Evolutionary conservation across 2,329 filamentous ascomycete species (phyloP).

Genomic region (Fusarium udum): DNA sequence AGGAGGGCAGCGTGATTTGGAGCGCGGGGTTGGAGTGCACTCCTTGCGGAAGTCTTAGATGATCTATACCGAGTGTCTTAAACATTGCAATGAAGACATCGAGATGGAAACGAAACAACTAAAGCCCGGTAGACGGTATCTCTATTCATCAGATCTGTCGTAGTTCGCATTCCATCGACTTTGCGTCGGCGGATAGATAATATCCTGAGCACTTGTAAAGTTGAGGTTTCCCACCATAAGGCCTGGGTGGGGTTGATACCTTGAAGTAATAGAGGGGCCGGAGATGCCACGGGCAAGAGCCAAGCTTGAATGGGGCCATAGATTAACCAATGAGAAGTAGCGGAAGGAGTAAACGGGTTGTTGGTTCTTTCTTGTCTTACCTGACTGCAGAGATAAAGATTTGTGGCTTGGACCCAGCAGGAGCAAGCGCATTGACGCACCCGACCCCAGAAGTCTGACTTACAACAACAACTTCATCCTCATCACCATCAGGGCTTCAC

Average conservation of each 20-base stretch:
- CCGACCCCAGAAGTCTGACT: constrained; percentile 18
- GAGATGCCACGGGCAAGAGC: constrained; percentile 19
- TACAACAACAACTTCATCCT: not conserved
- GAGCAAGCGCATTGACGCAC: not conserved
- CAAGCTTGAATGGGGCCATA: not conserved
- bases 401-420: not conserved
- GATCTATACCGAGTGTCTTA: not conserved
- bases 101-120: not conserved
- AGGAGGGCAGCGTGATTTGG: constrained; percentile 23
- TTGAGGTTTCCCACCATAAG: not conserved
- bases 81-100: not conserved
- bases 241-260: not conserved
- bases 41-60: not conserved
- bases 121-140: not conserved
- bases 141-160: not conserved
- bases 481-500: not conserved
- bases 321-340: not conserved
- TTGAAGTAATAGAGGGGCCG: constrained; percentile 1
- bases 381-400: constrained; percentile 25
- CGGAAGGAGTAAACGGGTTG: not conserved
- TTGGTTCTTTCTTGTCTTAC: not conserved
- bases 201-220: not conserved
- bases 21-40: constrained; percentile 6
- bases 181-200: not conserved
- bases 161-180: not conserved